These are phyloP conservation scores for Linnemannia schmuckeri DNA, from an alignment of 192 early-diverging fungal species.

Conservation along the genomic window DNA sequence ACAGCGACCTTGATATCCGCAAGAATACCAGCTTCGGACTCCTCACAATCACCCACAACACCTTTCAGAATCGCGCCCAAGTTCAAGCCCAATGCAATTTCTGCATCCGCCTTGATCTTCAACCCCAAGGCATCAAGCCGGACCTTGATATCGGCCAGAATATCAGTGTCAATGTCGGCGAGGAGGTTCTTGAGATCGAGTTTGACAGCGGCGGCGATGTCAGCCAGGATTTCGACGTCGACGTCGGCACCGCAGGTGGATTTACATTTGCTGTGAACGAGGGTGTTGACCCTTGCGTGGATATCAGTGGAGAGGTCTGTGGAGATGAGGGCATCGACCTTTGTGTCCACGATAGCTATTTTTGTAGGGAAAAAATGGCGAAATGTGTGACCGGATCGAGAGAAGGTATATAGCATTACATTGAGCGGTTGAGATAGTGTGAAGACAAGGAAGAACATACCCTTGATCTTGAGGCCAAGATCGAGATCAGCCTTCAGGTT, in stretches of 20 bases:
- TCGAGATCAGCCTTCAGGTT: slow-evolving; percentile 10
- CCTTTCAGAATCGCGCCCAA: slow-evolving; percentile 7
- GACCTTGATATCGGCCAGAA: slow-evolving; percentile 15
- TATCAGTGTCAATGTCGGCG: slow-evolving; percentile 8
- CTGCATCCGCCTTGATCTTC: slow-evolving; percentile 17
- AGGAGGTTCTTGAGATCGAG: slow-evolving; percentile 19
- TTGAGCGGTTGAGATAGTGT: too few species aligned
- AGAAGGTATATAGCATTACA: too few species aligned
- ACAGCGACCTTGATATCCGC: not conserved
- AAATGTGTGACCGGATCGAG: too few species aligned
- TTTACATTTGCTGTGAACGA: slow-evolving; percentile 1
- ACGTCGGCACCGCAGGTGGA: not conserved
- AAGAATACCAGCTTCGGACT: slow-evolving; percentile 5
- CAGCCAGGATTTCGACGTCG: slow-evolving; percentile 14
- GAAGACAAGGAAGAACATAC: not conserved
- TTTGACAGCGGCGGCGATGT: slow-evolving; percentile 8
- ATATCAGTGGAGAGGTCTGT: slow-evolving; percentile 12
- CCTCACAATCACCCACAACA: slow-evolving; percentile 4
- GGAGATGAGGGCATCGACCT: slow-evolving; percentile 16
- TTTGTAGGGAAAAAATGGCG: not conserved
- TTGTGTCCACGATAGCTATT: slow-evolving; percentile 21
- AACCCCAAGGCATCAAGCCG: slow-evolving; percentile 8
- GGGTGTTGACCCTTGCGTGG: not conserved
- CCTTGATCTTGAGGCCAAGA: slow-evolving; percentile 16
- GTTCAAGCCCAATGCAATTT: slow-evolving; percentile 9